These are phyloP conservation scores for Hibiscus syriacus DNA, from an alignment of 345 rosid species.

Conservation along the genomic window DNA sequence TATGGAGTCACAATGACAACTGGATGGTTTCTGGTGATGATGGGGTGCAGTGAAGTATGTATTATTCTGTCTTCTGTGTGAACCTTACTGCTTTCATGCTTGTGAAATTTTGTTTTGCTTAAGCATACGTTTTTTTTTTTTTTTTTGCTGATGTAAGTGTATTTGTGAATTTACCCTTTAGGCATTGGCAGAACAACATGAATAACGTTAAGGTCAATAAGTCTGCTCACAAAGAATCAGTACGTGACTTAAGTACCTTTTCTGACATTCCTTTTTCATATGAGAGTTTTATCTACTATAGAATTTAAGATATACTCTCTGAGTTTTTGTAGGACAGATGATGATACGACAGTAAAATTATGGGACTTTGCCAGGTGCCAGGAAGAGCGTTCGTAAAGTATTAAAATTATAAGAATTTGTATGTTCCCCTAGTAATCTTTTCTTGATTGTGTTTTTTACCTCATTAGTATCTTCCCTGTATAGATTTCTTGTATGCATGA, in stretches of 20 bases:
- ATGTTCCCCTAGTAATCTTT: neutral
- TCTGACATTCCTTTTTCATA: neutral
- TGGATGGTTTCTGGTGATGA: slow-evolving; percentile 99
- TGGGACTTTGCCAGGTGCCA: slow-evolving; percentile 97
- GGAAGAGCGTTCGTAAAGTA: slow-evolving; percentile 57
- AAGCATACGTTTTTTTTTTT: too few relatives aligned
- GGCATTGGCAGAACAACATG: slow-evolving; percentile 99
- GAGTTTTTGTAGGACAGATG: slow-evolving; percentile 97
- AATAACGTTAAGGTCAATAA: slow-evolving; percentile 93
- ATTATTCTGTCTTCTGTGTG: neutral
- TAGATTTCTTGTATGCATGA: slow-evolving; percentile 6
- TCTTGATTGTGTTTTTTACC: neutral
- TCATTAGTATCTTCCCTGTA: neutral
- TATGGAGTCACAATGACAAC: slow-evolving; percentile 98
- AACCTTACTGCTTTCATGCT: neutral
- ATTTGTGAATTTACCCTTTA: slow-evolving; percentile 11
- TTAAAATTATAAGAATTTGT: neutral
- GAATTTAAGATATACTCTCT: slow-evolving; percentile 18
- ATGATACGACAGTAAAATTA: slow-evolving; percentile 92
- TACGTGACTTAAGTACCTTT: slow-evolving; percentile 67
- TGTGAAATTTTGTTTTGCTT: neutral
- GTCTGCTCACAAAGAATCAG: slow-evolving; percentile 95
- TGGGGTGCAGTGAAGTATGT: slow-evolving; percentile 89
- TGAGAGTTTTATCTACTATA: neutral
- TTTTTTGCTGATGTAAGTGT: slow-evolving; percentile 1